phyloP scores from a whole-genome alignment of 164 flowering plant genomes.

The Piper longum region DNA sequence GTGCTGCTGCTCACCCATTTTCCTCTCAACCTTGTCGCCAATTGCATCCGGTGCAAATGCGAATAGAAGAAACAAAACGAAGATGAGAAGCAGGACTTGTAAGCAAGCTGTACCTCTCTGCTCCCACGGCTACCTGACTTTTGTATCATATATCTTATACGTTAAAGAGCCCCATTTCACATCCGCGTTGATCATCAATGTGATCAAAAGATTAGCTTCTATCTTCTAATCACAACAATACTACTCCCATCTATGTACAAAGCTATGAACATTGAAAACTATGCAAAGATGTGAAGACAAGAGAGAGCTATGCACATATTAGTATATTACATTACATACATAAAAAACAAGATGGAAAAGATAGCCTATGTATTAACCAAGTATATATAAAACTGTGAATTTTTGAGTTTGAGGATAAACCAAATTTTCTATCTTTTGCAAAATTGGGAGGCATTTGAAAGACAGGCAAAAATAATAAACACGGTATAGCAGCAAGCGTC shows the following conservation, averaged over 20 bases:
- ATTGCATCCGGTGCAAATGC: neutral
- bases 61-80: neutral
- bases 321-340: too few species aligned
- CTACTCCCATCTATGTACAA: neutral
- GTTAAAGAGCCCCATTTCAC: neutral
- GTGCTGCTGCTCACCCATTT: neutral
- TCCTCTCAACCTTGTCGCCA: neutral
- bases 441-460: constrained; percentile 21
- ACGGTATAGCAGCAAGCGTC: neutral
- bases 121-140: too few species aligned
- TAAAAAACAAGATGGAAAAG: constrained; percentile 3
- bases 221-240: neutral
- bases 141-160: neutral
- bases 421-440: constrained; percentile 11
- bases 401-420: neutral
- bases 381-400: neutral
- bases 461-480: neutral
- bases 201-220: neutral
- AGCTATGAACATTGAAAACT: neutral
- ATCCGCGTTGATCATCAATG: neutral
- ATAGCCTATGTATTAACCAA: neutral
- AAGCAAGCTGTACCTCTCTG: neutral
- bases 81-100: neutral
- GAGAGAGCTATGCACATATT: neutral
- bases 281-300: neutral